phyloP scores from a whole-genome alignment of 2,329 filamentous ascomycete genomes.

The Fusarium subtropicale region DNA sequence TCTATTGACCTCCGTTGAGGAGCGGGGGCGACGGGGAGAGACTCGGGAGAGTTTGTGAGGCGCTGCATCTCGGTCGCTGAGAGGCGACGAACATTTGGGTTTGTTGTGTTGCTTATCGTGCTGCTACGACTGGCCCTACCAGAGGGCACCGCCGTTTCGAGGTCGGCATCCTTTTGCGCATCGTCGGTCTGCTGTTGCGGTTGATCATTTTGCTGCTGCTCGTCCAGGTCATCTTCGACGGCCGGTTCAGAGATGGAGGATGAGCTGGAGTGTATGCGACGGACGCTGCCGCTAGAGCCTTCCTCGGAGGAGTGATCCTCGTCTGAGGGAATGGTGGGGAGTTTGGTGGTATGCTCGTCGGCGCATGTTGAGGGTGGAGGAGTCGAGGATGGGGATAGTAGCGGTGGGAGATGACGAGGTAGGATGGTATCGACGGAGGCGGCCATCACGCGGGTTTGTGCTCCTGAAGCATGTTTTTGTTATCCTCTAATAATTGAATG shows the following conservation, averaged over 20 bases:
- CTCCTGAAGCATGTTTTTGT: constrained; percentile 37
- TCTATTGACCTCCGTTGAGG: constrained; percentile 54
- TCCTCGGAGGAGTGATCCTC: constrained; percentile 50
- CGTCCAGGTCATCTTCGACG: constrained; percentile 39
- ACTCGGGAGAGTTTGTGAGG: constrained; percentile 67
- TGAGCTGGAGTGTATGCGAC: constrained; percentile 43
- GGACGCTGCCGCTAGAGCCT: constrained; percentile 43
- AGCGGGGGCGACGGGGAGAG: constrained; percentile 64
- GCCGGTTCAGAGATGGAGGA: constrained; percentile 50
- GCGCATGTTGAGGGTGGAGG: constrained; percentile 31
- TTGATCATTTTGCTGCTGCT: constrained; percentile 6
- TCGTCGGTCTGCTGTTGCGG: background rate
- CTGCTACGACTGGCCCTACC: constrained; percentile 47
- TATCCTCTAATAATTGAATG: background rate
- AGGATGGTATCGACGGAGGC: constrained; percentile 42
- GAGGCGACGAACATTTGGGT: constrained; percentile 62
- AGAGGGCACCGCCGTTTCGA: constrained; percentile 28
- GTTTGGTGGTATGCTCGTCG: constrained; percentile 13
- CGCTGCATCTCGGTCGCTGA: constrained; percentile 70
- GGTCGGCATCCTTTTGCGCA: constrained; percentile 11
- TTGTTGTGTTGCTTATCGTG: constrained; percentile 49
- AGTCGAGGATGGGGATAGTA: constrained; percentile 23
- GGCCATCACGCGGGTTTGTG: constrained; percentile 45
- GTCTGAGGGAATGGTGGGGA: constrained; percentile 47
- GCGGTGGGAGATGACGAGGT: constrained; percentile 37